Evolutionary conservation across 2,329 filamentous ascomycete species (phyloP).

Genomic region (Raffaelea arxii): DNA sequence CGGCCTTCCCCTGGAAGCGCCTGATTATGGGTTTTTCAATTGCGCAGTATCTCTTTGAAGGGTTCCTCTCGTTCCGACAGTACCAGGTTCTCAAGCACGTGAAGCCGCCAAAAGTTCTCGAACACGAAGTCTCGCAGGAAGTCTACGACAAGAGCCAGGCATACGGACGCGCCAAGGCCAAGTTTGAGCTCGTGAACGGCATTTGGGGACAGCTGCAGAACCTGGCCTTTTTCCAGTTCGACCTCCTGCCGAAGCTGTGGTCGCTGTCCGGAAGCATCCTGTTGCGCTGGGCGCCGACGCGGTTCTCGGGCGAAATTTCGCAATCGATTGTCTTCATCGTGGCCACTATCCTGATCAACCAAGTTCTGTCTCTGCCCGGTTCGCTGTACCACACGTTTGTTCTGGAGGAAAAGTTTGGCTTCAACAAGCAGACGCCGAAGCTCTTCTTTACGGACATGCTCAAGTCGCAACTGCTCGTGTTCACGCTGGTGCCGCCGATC

Average conservation of each 20-base stretch:
- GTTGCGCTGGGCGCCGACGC: constrained; percentile 60
- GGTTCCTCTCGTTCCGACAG: constrained; percentile 80
- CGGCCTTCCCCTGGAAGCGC: constrained; percentile 94
- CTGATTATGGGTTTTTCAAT: constrained; percentile 91
- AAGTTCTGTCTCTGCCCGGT: constrained; percentile 67
- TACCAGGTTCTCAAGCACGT: constrained; percentile 76
- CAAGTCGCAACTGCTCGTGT: constrained; percentile 76
- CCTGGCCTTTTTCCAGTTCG: constrained; percentile 78
- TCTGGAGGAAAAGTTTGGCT: constrained; percentile 91
- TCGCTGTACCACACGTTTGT: constrained; percentile 93
- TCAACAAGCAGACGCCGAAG: constrained; percentile 93
- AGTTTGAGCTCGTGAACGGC: constrained; percentile 72
- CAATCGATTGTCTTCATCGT: constrained; percentile 92
- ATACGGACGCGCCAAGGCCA: constrained; percentile 91
- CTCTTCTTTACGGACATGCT: constrained; percentile 85
- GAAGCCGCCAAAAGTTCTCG: constrained; percentile 74
- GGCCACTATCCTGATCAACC: constrained; percentile 72
- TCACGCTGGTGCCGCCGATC: constrained; percentile 76
- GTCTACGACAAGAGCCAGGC: constrained; percentile 94
- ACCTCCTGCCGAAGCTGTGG: constrained; percentile 89
- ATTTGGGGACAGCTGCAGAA: constrained; percentile 85
- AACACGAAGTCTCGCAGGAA: constrained; percentile 78
- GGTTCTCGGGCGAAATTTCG: constrained; percentile 84
- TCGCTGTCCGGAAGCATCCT: constrained; percentile 66
- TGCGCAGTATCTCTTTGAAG: constrained; percentile 83